Evolutionary conservation across 179 eudicot genomes (phyloP).

Genomic region (Beta lomatogona): DNA sequence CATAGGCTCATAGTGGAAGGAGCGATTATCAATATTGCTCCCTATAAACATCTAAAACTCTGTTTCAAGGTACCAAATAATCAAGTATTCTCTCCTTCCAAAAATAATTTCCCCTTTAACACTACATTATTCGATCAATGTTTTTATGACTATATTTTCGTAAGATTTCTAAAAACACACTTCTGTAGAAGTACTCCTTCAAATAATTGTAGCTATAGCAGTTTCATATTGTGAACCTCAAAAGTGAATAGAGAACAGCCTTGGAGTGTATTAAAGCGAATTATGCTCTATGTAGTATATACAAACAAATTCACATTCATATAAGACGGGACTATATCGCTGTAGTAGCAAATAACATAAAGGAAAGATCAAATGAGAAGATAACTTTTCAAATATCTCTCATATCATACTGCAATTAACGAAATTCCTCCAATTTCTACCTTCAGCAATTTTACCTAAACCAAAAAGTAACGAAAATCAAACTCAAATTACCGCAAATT

Average conservation of each 20-base stretch:
- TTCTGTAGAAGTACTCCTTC: neutral
- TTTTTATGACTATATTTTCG: neutral
- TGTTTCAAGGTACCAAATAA: too few species aligned
- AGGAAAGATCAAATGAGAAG: neutral
- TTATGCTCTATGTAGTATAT: neutral
- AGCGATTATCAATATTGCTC: neutral
- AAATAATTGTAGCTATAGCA: too few species aligned
- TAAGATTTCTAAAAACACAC: neutral
- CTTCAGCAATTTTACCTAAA: neutral
- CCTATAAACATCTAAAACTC: neutral
- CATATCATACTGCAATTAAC: too few species aligned
- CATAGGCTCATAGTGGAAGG: neutral
- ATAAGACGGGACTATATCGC: neutral
- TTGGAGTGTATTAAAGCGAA: neutral
- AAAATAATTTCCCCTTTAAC: neutral
- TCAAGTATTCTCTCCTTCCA: neutral
- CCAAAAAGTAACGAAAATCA: neutral
- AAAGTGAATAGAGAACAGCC: neutral
- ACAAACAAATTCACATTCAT: neutral
- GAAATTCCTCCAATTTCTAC: neutral
- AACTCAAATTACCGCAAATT: conserved; percentile 9
- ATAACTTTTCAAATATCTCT: neutral
- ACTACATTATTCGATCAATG: neutral
- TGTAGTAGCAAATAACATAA: neutral
- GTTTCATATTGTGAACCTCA: neutral